Evolutionary conservation across 768 basidiomycete genomes (phyloP).

Genomic region (Fibroporia radiculosa): DNA sequence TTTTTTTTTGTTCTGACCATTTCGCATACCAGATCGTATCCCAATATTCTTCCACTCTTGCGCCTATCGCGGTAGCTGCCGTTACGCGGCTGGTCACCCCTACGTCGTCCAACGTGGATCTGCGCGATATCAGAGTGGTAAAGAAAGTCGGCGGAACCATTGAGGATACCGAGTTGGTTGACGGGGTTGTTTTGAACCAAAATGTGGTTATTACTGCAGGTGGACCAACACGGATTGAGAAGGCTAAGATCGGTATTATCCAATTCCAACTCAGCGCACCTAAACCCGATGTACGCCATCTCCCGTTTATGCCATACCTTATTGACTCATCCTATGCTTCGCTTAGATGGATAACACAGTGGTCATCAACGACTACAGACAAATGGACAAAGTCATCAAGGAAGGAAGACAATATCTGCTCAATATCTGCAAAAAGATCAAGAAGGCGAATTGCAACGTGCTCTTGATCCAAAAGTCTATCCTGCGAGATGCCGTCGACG

Average conservation of each 20-base stretch:
- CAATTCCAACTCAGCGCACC: slow-evolving; percentile 98
- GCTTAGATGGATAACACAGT: slow-evolving; percentile 98
- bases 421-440: slow-evolving; percentile 98
- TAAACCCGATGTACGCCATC: slow-evolving; percentile 81
- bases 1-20: no score
- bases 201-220: slow-evolving; percentile 86
- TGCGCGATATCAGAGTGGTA: slow-evolving; percentile 91
- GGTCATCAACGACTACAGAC: slow-evolving; percentile 97
- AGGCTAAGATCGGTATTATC: slow-evolving; percentile 96
- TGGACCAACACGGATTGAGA: slow-evolving; percentile 92
- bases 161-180: slow-evolving; percentile 94
- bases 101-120: slow-evolving; percentile 90
- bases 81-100: slow-evolving; percentile 87
- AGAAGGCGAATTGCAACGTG: slow-evolving; percentile 99
- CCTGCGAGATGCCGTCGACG: slow-evolving; percentile 97
- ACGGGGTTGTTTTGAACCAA: slow-evolving; percentile 97
- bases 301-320: not conserved
- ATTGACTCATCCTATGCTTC: slow-evolving; percentile 8
- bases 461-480: slow-evolving; percentile 99
- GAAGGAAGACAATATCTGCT: slow-evolving; percentile 97
- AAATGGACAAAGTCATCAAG: slow-evolving; percentile 99
- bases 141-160: slow-evolving; percentile 99
- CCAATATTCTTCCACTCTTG: slow-evolving; percentile 95
- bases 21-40: slow-evolving; percentile 74
- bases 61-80: slow-evolving; percentile 97